Conservation (phyloP, 1,284 basidiomycete genomes). For the Singerocomus inundabilis region DNA sequence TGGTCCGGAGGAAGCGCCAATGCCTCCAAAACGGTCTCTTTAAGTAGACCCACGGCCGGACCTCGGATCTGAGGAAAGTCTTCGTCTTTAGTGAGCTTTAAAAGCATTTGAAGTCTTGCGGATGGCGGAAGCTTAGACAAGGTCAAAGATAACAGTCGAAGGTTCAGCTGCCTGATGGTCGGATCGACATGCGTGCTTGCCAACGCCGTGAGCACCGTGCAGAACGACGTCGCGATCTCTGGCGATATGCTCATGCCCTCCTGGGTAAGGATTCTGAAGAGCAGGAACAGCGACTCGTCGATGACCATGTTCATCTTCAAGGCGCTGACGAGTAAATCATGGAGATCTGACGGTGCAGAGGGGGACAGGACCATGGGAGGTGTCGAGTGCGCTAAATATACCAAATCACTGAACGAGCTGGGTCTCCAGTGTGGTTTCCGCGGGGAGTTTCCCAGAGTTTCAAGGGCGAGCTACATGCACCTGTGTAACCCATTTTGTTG, state of each 20-base stretch:
- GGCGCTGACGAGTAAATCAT: constrained; percentile 47
- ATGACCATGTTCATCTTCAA: constrained; percentile 51
- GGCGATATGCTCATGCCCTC: constrained; percentile 32
- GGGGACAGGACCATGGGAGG: constrained; percentile 21
- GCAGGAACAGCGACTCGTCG: constrained; percentile 56
- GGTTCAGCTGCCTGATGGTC: constrained; percentile 53
- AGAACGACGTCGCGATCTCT: constrained; percentile 48
- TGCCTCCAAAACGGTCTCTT: constrained; percentile 59
- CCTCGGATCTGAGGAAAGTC: constrained; percentile 62
- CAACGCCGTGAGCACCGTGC: constrained; percentile 49
- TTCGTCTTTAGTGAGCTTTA: constrained; percentile 47
- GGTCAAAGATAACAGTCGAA: constrained; percentile 55
- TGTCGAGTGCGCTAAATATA: constrained; percentile 48
- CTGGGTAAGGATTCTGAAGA: constrained; percentile 45
- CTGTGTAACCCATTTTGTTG: constrained; percentile 21
- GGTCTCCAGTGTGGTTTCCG: constrained; percentile 4
- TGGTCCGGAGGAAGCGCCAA: constrained; percentile 31
- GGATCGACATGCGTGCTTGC: constrained; percentile 62
- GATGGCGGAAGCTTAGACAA: constrained; percentile 46
- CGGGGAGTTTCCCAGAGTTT: constrained; percentile 4
- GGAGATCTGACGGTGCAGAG: constrained; percentile 37
- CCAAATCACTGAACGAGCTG: constrained; percentile 38
- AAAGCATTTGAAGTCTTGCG: constrained; percentile 52
- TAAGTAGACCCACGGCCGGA: constrained; percentile 63
- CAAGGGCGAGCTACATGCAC: constrained; percentile 20